Conservation (phyloP, 2,329 filamentous ascomycete genomes). For the Verticillium klebahnii region DNA sequence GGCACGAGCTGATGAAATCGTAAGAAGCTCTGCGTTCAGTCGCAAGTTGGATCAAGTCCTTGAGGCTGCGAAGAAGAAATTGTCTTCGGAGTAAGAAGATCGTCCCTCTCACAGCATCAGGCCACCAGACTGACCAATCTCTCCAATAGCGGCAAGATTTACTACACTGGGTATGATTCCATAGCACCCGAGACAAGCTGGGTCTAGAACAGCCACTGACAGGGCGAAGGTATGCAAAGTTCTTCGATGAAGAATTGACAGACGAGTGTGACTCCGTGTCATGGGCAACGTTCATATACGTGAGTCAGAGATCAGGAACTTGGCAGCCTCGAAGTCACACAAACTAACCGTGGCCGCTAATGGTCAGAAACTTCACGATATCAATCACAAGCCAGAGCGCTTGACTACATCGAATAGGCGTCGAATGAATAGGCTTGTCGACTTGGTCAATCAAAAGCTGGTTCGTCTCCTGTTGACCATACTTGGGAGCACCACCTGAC, state of each 20-base stretch:
- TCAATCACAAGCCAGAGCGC: neutral
- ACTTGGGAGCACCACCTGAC: too few species aligned
- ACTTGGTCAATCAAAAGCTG: neutral
- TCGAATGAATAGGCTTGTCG: slow-evolving; percentile 1
- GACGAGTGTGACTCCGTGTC: slow-evolving; percentile 7
- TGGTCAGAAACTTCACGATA: neutral
- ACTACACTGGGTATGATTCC: too few species aligned
- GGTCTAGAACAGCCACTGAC: too few species aligned
- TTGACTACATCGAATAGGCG: neutral
- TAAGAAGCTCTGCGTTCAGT: slow-evolving; percentile 3
- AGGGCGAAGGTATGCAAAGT: slow-evolving; percentile 12
- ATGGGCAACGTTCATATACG: slow-evolving; percentile 3
- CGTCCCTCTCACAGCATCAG: too few species aligned
- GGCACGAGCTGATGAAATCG: neutral
- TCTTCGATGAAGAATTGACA: slow-evolving; percentile 5
- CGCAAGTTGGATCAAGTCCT: slow-evolving; percentile 4
- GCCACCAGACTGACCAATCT: too few species aligned
- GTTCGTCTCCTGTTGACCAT: neutral
- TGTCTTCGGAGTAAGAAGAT: too few species aligned
- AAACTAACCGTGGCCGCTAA: neutral
- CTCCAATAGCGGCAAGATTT: too few species aligned
- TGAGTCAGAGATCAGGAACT: too few species aligned
- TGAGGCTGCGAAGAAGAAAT: too few species aligned
- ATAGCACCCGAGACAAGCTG: too few species aligned
- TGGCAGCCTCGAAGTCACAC: too few species aligned